phyloP scores from a whole-genome alignment of 495 filamentous ascomycete genomes.

The Trichoderma gamsii region DNA sequence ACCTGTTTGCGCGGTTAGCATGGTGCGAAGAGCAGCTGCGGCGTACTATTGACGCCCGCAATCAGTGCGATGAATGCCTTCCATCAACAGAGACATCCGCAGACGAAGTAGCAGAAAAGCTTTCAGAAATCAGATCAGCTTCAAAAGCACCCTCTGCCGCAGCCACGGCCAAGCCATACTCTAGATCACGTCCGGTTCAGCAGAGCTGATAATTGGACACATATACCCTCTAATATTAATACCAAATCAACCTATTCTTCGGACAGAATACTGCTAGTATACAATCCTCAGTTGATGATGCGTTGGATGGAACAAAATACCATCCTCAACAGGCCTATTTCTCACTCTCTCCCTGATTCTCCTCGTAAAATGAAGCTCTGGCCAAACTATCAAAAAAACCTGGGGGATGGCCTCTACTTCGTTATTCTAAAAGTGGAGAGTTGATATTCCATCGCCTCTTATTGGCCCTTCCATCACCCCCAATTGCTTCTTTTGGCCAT shows the following conservation, averaged over 20 bases:
- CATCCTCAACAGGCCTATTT: background rate
- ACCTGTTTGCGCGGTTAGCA: background rate
- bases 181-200: background rate
- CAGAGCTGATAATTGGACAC: background rate
- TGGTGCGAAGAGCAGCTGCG: conserved; percentile 13
- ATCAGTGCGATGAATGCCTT: background rate
- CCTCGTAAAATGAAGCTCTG: background rate
- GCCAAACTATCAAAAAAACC: background rate
- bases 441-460: background rate
- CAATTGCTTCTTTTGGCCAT: conserved; percentile 11
- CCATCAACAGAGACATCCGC: background rate
- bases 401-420: conserved; percentile 9
- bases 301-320: background rate
- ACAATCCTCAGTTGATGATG: background rate
- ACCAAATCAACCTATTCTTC: background rate
- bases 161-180: background rate
- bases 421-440: conserved; percentile 7
- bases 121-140: background rate
- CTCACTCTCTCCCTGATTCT: background rate
- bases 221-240: background rate
- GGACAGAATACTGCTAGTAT: background rate
- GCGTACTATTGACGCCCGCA: background rate
- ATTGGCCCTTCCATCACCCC: background rate
- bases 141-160: background rate
- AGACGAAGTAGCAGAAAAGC: background rate